These are phyloP conservation scores for Kwoniella pini DNA, from an alignment of 768 basidiomycete genomes.

Conservation along the genomic window DNA sequence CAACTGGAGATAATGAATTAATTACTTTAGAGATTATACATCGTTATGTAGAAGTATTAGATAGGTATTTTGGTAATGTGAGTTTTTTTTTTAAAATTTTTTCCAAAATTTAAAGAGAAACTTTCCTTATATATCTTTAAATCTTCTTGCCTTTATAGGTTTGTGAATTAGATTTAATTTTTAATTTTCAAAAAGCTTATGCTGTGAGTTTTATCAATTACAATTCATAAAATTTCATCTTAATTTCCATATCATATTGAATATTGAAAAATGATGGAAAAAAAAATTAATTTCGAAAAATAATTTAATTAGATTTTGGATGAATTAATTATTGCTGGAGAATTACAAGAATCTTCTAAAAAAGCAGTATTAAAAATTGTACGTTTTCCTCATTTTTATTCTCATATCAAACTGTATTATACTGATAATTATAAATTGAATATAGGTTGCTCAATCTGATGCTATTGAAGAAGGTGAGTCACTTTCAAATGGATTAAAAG, in stretches of 20 bases:
- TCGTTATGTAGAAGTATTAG: slow-evolving; percentile 87
- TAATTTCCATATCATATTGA: no score
- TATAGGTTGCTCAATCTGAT: slow-evolving; percentile 56
- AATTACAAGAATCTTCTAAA: slow-evolving; percentile 89
- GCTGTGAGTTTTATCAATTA: slow-evolving; percentile 58
- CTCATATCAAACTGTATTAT: neutral
- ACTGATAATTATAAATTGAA: neutral
- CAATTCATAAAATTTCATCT: no score
- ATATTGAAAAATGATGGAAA: neutral
- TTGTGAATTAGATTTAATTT: slow-evolving; percentile 88
- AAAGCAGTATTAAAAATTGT: slow-evolving; percentile 60
- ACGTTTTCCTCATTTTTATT: slow-evolving; percentile 16
- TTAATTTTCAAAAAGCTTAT: slow-evolving; percentile 97
- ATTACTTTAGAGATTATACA: slow-evolving; percentile 89
- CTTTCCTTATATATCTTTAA: no score
- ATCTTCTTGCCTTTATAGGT: slow-evolving; percentile 44
- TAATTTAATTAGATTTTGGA: slow-evolving; percentile 65
- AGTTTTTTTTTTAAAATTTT: slow-evolving; percentile 45
- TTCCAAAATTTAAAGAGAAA: no score
- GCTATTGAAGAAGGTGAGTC: slow-evolving; percentile 57
- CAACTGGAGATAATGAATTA: slow-evolving; percentile 83
- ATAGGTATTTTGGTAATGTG: slow-evolving; percentile 84
- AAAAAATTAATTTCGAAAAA: neutral
- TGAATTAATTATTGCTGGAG: slow-evolving; percentile 89
- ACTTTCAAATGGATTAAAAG: slow-evolving; percentile 20